Percentiles rank a stretch among this genome's conserved stretches.
Conservation (phyloP, 495 filamentous ascomycete genomes). For the Pyrenopolyporus hunteri region DNA sequence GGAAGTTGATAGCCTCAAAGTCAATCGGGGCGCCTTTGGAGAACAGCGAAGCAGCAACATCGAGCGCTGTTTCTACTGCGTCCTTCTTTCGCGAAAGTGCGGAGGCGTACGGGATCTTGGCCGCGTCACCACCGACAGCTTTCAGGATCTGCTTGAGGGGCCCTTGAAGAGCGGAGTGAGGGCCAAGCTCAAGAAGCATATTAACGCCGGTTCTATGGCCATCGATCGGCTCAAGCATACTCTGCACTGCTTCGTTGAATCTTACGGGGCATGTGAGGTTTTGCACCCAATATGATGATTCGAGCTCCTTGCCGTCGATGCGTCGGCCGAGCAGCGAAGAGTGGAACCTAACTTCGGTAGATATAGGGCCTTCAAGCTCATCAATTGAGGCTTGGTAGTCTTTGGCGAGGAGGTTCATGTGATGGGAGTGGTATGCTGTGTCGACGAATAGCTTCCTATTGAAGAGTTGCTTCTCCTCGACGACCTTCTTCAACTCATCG, state of each 20-base stretch:
- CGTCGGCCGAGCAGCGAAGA: conserved; percentile 46
- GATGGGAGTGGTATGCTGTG: conserved; percentile 60
- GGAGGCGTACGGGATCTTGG: conserved; percentile 52
- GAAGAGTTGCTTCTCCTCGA: conserved; percentile 52
- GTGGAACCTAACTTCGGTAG: conserved; percentile 51
- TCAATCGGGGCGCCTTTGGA: conserved; percentile 52
- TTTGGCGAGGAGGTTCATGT: conserved; percentile 57
- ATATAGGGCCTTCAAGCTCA: conserved; percentile 42
- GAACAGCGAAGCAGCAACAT: conserved; percentile 52
- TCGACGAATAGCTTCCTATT: conserved; percentile 57
- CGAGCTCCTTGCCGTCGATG: conserved; percentile 46
- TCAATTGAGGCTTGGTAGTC: conserved; percentile 50
- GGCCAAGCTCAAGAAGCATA: conserved; percentile 67
- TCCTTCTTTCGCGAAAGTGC: conserved; percentile 51
- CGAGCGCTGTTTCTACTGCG: conserved; percentile 51
- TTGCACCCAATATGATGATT: conserved; percentile 58
- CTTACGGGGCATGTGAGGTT: conserved; percentile 60
- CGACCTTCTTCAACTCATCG: conserved; percentile 44
- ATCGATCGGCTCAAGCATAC: conserved; percentile 45
- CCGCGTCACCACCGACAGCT: conserved; percentile 42
- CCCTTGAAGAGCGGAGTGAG: conserved; percentile 66
- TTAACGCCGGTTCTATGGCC: conserved; percentile 46
- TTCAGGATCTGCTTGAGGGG: conserved; percentile 66
- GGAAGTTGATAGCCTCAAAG: conserved; percentile 55
- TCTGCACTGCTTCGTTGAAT: conserved; percentile 53